A percentile compares a stretch with the other conserved stretches of the same genome.
Conservation (phyloP, 768 basidiomycete genomes). For the Leccinellum rugosiceps region DNA sequence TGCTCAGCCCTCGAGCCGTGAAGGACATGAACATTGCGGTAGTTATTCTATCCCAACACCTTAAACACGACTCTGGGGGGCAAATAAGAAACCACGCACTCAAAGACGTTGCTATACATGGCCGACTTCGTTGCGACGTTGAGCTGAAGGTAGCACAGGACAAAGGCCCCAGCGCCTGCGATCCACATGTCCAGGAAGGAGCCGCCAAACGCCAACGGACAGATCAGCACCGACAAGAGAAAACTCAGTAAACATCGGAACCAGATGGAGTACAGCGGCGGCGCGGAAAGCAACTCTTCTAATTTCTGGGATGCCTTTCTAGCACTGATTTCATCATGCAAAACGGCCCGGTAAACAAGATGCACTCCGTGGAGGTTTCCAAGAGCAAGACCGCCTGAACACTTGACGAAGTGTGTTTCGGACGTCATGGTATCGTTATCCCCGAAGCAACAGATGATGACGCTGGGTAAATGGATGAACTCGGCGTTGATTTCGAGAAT, state of each 20-base stretch:
- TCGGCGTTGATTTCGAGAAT: conserved; percentile 91
- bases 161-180: conserved; percentile 64
- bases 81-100: conserved; percentile 43
- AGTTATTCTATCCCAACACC: conserved; percentile 56
- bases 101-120: conserved; percentile 88
- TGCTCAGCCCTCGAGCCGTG: conserved; percentile 75
- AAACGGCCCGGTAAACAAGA: conserved; percentile 77
- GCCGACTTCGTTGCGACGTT: conserved; percentile 71
- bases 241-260: conserved; percentile 69
- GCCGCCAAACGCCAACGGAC: conserved; percentile 81
- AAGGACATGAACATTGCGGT: conserved; percentile 82
- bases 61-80: conserved; percentile 7
- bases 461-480: conserved; percentile 79
- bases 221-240: conserved; percentile 71
- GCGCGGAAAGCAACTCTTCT: conserved; percentile 56
- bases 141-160: conserved; percentile 70
- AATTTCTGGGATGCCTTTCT: conserved; percentile 66
- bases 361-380: conserved; percentile 86
- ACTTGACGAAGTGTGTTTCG: conserved; percentile 87
- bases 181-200: conserved; percentile 84
- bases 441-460: conserved; percentile 86
- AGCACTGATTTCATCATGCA: conserved; percentile 90
- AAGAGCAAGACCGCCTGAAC: conserved; percentile 70
- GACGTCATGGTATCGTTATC: conserved; percentile 87
- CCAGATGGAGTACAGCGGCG: conserved; percentile 60